Percentiles rank a stretch among this genome's conserved stretches.
These are phyloP conservation scores for Phytopythium chamaehyphon DNA, from an alignment of 352 stramenopile genomes.

Conservation along the genomic window DNA sequence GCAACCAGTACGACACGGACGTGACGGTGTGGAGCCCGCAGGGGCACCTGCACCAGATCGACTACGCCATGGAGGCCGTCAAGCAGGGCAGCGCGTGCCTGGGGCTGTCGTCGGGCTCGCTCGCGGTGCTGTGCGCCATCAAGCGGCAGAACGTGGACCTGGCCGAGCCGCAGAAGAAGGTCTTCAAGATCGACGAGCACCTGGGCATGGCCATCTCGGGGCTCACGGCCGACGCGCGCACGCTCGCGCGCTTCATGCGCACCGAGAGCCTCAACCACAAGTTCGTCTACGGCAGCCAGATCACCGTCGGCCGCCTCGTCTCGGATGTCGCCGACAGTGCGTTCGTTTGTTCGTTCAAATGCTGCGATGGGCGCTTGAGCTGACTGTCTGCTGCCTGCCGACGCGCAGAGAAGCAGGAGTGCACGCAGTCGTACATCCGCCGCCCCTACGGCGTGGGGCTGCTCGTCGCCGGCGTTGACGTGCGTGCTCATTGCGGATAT, in stretches of 20 bases:
- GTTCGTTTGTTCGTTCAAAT: conserved; percentile 2
- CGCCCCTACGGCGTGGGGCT: conserved; percentile 98
- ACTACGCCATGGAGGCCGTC: conserved; percentile 95
- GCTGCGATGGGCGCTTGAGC: too few relatives aligned
- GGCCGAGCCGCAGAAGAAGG: conserved; percentile 97
- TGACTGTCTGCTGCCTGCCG: too few relatives aligned
- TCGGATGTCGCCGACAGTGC: conserved; percentile 95
- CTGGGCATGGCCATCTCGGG: conserved; percentile 97
- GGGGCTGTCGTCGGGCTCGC: conserved; percentile 91
- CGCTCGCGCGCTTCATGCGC: conserved; percentile 94
- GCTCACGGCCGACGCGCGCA: conserved; percentile 96
- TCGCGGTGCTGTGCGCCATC: conserved; percentile 92
- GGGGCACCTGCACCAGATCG: conserved; percentile 98
- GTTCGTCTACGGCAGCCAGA: conserved; percentile 97
- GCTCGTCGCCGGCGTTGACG: conserved; percentile 90
- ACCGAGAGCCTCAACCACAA: conserved; percentile 99
- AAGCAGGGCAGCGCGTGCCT: conserved; percentile 96
- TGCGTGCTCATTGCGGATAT: conserved; percentile 47
- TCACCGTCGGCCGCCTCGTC: conserved; percentile 93
- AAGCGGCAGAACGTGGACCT: conserved; percentile 88
- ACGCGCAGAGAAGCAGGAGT: conserved; percentile 92
- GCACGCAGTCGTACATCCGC: conserved; percentile 98
- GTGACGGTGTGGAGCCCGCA: conserved; percentile 99
- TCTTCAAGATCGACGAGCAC: conserved; percentile 99
- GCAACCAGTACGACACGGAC: conserved; percentile 99